Evolutionary conservation across 495 filamentous ascomycete genomes (phyloP).

Genomic region (Aspergillus campestris): DNA sequence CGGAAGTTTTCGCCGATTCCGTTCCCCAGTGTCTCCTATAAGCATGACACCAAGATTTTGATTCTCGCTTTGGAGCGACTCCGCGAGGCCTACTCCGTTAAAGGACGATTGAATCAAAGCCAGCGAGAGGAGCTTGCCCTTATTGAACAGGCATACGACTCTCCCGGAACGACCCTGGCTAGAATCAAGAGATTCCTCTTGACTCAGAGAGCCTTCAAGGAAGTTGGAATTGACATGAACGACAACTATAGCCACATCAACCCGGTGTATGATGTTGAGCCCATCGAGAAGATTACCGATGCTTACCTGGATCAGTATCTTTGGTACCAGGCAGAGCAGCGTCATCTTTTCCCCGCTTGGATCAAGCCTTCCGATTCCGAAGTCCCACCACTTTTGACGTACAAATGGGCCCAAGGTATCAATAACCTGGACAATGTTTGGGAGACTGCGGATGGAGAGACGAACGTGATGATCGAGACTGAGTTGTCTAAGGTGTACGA

Average conservation of each 20-base stretch:
- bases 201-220: constrained; percentile 97
- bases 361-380: constrained; percentile 99
- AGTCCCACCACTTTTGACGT: constrained; percentile 91
- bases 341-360: constrained; percentile 96
- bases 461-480: constrained; percentile 98
- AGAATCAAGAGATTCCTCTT: constrained; percentile 97
- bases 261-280: constrained; percentile 97
- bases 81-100: constrained; percentile 95
- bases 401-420: constrained; percentile 99
- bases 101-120: constrained; percentile 93
- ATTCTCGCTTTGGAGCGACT: constrained; percentile 93
- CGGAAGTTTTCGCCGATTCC: constrained; percentile 98
- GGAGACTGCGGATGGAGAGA: constrained; percentile 92
- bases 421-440: constrained; percentile 98
- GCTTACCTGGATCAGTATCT: constrained; percentile 98
- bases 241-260: constrained; percentile 99
- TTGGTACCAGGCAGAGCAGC: constrained; percentile 98
- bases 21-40: constrained; percentile 98
- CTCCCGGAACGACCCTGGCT: constrained; percentile 89
- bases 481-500: constrained; percentile 98
- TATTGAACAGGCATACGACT: constrained; percentile 98
- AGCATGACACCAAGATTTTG: constrained; percentile 98
- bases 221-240: constrained; percentile 99
- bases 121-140: constrained; percentile 95
- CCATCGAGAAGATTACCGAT: constrained; percentile 99